Evolutionary conservation across 176 grass and related monocot species (phyloP).

Genomic region (Puccinellia tenuiflora): DNA sequence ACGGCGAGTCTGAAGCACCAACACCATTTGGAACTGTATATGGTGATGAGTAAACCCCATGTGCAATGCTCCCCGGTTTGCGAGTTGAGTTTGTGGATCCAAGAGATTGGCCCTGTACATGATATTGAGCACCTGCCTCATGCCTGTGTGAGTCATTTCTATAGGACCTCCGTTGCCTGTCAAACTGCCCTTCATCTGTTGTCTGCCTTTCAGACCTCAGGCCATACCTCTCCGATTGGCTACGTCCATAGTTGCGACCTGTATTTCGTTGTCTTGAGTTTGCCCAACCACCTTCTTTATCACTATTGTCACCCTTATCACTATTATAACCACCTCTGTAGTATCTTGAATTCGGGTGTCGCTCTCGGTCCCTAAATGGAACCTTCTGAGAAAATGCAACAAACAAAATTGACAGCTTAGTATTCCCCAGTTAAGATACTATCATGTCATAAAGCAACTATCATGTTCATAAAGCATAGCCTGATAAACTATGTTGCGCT

Average conservation of each 20-base stretch:
- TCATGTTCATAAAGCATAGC: slow-evolving; percentile 10
- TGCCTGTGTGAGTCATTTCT: slow-evolving; percentile 67
- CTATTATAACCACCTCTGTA: slow-evolving; percentile 61
- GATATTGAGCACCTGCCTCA: slow-evolving; percentile 42
- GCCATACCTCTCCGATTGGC: slow-evolving; percentile 56
- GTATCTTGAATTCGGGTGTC: slow-evolving; percentile 64
- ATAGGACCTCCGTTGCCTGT: slow-evolving; percentile 57
- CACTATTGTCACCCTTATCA: slow-evolving; percentile 46
- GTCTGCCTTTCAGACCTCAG: slow-evolving; percentile 37
- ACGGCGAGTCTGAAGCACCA: slow-evolving; percentile 20
- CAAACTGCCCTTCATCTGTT: slow-evolving; percentile 45
- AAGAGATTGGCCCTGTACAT: slow-evolving; percentile 31
- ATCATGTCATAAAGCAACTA: slow-evolving; percentile 11
- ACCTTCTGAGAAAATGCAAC: slow-evolving; percentile 49
- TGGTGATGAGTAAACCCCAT: slow-evolving; percentile 52
- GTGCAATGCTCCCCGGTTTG: slow-evolving; percentile 31
- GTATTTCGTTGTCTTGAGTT: slow-evolving; percentile 53
- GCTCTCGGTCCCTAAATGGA: slow-evolving; percentile 50
- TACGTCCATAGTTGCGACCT: slow-evolving; percentile 45
- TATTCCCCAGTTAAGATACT: slow-evolving; percentile 18
- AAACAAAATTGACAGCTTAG: slow-evolving; percentile 29
- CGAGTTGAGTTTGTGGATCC: slow-evolving; percentile 38
- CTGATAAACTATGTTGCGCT: background rate
- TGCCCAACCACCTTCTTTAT: slow-evolving; percentile 75
- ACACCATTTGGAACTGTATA: slow-evolving; percentile 43